A percentile compares a stretch with the other conserved stretches of the same genome.
These are phyloP conservation scores for Erysimum cheiri DNA, from an alignment of 441 rosid species.

Conservation along the genomic window DNA sequence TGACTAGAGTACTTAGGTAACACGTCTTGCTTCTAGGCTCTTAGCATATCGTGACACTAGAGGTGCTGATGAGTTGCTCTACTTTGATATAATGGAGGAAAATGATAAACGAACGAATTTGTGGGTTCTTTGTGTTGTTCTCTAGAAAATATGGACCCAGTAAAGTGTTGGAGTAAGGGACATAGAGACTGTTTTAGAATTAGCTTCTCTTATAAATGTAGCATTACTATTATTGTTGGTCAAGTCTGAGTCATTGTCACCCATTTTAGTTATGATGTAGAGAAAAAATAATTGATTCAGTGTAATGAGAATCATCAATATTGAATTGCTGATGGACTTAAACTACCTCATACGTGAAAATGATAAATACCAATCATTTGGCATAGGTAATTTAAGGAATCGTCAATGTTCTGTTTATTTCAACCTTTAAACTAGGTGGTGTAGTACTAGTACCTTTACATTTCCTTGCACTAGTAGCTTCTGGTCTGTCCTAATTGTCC, in stretches of 20 bases:
- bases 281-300: constrained; percentile 9
- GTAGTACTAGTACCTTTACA: not conserved
- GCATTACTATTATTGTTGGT: constrained; percentile 11
- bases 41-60: constrained; percentile 3
- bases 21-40: constrained; percentile 1
- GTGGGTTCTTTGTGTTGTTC: constrained; percentile 8
- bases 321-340: not conserved
- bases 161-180: constrained; percentile 15
- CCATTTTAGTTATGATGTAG: not conserved
- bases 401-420: not conserved
- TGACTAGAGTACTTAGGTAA: constrained; percentile 11
- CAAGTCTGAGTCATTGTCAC: constrained; percentile 21
- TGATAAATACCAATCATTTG: not conserved
- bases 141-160: not conserved
- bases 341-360: constrained; percentile 15
- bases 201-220: constrained; percentile 7
- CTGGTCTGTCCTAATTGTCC: constrained; percentile 12
- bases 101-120: not conserved
- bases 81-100: constrained; percentile 2
- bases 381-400: constrained; percentile 7
- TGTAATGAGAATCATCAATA: constrained; percentile 14
- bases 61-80: not conserved
- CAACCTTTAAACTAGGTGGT: not conserved
- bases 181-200: not conserved
- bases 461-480: constrained; percentile 17